Evolutionary conservation across 2,329 filamentous ascomycete genomes (phyloP).

Genomic region (Calcarisporium arbuscula): DNA sequence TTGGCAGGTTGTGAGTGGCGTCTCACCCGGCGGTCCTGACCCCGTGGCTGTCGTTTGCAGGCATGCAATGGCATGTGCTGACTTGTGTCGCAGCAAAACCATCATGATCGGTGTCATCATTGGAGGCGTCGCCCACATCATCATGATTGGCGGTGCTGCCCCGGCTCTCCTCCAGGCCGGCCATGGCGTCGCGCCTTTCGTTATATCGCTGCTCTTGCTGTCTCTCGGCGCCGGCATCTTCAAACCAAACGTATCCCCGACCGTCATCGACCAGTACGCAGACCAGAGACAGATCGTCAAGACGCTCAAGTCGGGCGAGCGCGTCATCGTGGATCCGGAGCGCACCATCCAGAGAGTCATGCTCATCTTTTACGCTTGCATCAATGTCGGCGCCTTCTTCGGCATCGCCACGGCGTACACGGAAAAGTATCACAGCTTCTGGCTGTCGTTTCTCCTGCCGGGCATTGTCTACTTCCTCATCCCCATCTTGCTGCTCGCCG

Average conservation of each 20-base stretch:
- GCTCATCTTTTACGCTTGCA: conserved; percentile 8
- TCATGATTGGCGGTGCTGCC: conserved; percentile 9
- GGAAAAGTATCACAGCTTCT: conserved; percentile 10
- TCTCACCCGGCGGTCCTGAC: not conserved
- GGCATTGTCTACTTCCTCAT: conserved; percentile 8
- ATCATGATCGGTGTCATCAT: conserved; percentile 8
- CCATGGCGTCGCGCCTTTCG: conserved; percentile 8
- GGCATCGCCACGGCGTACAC: conserved; percentile 8
- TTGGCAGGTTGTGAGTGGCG: conserved; percentile 8
- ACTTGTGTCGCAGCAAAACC: conserved; percentile 4
- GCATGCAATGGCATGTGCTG: not conserved
- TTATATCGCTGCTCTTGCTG: conserved; percentile 7
- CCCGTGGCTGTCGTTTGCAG: not conserved
- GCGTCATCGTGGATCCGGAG: conserved; percentile 10
- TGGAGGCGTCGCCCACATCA: conserved; percentile 8
- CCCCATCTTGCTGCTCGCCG: conserved; percentile 3
- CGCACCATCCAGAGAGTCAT: conserved; percentile 7
- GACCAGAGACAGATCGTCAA: conserved; percentile 7
- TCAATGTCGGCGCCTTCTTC: conserved; percentile 10
- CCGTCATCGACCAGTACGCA: conserved; percentile 7
- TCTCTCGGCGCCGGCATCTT: conserved; percentile 9
- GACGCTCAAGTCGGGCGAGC: conserved; percentile 10
- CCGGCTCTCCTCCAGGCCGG: conserved; percentile 8
- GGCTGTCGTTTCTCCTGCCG: conserved; percentile 8
- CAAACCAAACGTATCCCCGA: conserved; percentile 9